These are phyloP conservation scores for Zymoseptoria tritici DNA, from an alignment of 2,329 filamentous ascomycete species.

Conservation along the genomic window DNA sequence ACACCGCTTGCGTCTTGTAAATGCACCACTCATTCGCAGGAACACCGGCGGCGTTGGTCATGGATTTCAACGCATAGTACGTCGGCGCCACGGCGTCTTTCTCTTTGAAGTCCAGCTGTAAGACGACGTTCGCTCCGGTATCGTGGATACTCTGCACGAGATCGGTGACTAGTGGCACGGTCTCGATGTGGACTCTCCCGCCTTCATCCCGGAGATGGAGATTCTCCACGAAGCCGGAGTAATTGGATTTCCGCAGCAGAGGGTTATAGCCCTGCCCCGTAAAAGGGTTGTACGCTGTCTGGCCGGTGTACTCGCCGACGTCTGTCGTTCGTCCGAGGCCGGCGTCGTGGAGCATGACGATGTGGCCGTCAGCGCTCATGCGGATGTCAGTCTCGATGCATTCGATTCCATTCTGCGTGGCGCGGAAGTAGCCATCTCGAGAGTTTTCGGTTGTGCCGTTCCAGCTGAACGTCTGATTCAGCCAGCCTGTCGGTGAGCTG, in stretches of 20 bases:
- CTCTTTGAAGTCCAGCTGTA: slow-evolving; percentile 17
- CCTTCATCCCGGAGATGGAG: slow-evolving; percentile 14
- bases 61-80: slow-evolving; percentile 13
- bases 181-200: slow-evolving; percentile 12
- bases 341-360: slow-evolving; percentile 14
- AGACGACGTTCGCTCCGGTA: slow-evolving; percentile 12
- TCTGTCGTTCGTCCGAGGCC: slow-evolving; percentile 11
- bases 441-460: slow-evolving; percentile 19
- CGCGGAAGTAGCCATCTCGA: slow-evolving; percentile 15
- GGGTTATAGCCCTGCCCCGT: slow-evolving; percentile 15
- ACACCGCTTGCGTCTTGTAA: slow-evolving; percentile 13
- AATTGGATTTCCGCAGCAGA: slow-evolving; percentile 4
- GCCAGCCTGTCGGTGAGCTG: not conserved
- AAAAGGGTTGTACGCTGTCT: slow-evolving; percentile 12
- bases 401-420: slow-evolving; percentile 2
- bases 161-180: slow-evolving; percentile 2
- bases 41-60: slow-evolving; percentile 7
- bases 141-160: slow-evolving; percentile 12
- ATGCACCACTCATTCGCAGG: slow-evolving; percentile 12
- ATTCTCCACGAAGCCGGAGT: slow-evolving; percentile 8
- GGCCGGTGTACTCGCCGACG: slow-evolving; percentile 11
- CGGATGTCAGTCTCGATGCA: slow-evolving; percentile 17
- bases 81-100: slow-evolving; percentile 12
- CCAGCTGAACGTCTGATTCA: slow-evolving; percentile 8
- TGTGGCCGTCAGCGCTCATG: slow-evolving; percentile 8